phyloP scores from a whole-genome alignment of 768 basidiomycete genomes.

The Serendipita indica region DNA sequence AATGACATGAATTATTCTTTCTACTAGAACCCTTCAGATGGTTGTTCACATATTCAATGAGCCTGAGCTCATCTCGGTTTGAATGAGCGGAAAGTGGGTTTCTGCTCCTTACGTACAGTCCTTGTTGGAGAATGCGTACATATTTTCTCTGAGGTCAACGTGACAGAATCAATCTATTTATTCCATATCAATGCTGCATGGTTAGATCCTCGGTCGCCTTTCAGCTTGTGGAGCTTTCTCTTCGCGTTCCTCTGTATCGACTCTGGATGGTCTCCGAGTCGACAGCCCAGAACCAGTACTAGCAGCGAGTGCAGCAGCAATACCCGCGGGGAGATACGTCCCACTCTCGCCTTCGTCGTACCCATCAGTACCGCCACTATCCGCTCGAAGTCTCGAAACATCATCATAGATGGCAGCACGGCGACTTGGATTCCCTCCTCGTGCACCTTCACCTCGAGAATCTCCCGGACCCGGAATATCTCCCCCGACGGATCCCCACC shows the following conservation, averaged over 20 bases:
- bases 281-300: neutral
- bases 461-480: neutral
- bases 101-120: neutral
- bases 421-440: neutral
- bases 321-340: neutral
- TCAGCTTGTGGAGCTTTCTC: no score
- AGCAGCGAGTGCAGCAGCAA: neutral
- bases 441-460: neutral
- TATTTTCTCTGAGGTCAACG: no score
- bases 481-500: neutral
- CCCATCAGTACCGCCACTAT: neutral
- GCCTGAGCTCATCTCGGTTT: no score
- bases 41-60: no score
- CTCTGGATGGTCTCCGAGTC: neutral
- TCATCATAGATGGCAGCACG: conserved; percentile 1
- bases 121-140: neutral
- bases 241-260: neutral
- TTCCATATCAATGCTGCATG: neutral
- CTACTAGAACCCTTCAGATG: no score
- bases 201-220: conserved; percentile 2
- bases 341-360: neutral
- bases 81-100: no score
- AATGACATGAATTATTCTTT: no score
- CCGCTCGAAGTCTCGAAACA: neutral
- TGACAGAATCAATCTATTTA: no score